Percentiles rank a stretch among this genome's conserved stretches.
These are phyloP conservation scores for Fraxinus pennsylvanica DNA, from an alignment of 257 asterid genomes.

Conservation along the genomic window DNA sequence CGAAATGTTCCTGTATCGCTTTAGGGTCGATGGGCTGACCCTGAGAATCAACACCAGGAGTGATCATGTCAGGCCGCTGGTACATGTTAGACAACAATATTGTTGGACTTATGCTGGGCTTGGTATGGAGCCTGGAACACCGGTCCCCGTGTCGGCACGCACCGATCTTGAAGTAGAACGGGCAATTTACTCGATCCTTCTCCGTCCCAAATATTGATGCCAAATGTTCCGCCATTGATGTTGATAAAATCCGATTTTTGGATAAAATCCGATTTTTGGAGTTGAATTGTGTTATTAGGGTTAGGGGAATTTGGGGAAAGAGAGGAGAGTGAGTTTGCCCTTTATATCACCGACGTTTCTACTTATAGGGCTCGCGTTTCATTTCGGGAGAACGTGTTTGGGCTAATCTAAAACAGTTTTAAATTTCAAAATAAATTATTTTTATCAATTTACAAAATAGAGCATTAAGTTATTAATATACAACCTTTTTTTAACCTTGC, in stretches of 20 bases:
- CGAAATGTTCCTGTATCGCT: slow-evolving; percentile 84
- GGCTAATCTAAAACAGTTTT: too few species aligned
- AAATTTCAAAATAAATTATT: too few species aligned
- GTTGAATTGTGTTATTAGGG: background rate
- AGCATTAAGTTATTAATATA: too few species aligned
- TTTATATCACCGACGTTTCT: background rate
- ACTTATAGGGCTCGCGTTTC: background rate
- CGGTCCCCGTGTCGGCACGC: slow-evolving; percentile 98
- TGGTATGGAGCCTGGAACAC: slow-evolving; percentile 91
- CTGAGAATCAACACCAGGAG: slow-evolving; percentile 89
- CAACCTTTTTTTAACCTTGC: too few species aligned
- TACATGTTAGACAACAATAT: slow-evolving; percentile 89
- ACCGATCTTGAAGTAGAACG: slow-evolving; percentile 94
- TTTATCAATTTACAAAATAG: too few species aligned
- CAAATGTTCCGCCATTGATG: slow-evolving; percentile 81
- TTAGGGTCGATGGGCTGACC: slow-evolving; percentile 83
- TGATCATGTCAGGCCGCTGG: slow-evolving; percentile 94
- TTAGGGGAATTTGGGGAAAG: background rate
- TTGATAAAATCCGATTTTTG: background rate
- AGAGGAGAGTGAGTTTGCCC: background rate
- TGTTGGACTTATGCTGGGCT: slow-evolving; percentile 91
- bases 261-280: background rate
- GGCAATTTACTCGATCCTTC: slow-evolving; percentile 91
- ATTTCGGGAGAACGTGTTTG: background rate
- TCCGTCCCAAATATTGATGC: slow-evolving; percentile 92